phyloP scores from a whole-genome alignment of 805 yeast species.

The Ogataea kodamae region DNA sequence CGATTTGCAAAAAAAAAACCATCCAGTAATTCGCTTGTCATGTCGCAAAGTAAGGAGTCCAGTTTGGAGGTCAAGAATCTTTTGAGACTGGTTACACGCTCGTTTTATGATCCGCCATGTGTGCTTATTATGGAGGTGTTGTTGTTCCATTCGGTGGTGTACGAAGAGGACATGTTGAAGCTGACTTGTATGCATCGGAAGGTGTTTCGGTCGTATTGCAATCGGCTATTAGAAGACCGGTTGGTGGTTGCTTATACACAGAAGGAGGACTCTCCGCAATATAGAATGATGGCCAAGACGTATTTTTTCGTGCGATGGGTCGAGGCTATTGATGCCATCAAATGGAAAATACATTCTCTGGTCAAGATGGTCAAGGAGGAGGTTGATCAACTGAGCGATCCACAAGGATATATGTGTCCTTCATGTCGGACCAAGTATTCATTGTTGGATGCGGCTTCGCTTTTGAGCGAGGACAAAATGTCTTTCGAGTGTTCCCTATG shows the following conservation, averaged over 20 bases:
- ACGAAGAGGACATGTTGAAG: slow-evolving; percentile 86
- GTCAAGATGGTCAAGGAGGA: slow-evolving; percentile 78
- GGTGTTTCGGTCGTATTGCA: slow-evolving; percentile 79
- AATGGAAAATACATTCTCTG: slow-evolving; percentile 91
- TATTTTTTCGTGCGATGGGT: slow-evolving; percentile 79
- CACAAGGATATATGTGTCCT: slow-evolving; percentile 93
- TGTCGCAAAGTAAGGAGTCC: slow-evolving; percentile 15
- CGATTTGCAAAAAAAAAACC: neutral
- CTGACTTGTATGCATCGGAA: slow-evolving; percentile 81
- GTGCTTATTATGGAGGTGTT: slow-evolving; percentile 85
- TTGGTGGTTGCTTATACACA: slow-evolving; percentile 68
- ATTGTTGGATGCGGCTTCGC: slow-evolving; percentile 82
- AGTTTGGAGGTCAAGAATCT: slow-evolving; percentile 35
- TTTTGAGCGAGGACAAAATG: slow-evolving; percentile 74
- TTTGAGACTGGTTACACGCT: slow-evolving; percentile 76
- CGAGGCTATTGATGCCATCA: slow-evolving; percentile 91
- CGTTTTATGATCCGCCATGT: slow-evolving; percentile 82
- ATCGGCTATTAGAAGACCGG: slow-evolving; percentile 80
- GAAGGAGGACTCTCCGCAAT: slow-evolving; percentile 63
- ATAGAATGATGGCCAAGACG: slow-evolving; percentile 70
- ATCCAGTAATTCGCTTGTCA: slow-evolving; percentile 3
- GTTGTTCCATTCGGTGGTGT: slow-evolving; percentile 79
- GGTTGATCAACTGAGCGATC: slow-evolving; percentile 78
- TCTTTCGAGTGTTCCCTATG: slow-evolving; percentile 85
- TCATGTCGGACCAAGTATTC: slow-evolving; percentile 77